Conservation (phyloP, 768 basidiomycete genomes). For the Mycena vulgaris region DNA sequence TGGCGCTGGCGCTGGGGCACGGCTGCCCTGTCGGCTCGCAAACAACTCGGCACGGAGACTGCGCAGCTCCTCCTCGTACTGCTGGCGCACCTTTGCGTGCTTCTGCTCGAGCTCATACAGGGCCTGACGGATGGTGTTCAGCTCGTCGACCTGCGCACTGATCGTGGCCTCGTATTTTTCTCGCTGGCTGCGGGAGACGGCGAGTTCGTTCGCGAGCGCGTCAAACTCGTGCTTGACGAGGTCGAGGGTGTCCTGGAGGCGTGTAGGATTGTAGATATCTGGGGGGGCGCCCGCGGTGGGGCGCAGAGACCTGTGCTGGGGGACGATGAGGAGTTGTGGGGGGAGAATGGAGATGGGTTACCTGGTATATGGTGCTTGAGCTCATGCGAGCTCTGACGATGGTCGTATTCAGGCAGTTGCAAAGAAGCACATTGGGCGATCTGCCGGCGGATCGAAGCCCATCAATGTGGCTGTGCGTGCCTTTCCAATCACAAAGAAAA, state of each 20-base stretch:
- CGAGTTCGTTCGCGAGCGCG: conserved; percentile 23
- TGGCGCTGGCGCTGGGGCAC: neutral
- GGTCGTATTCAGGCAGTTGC: neutral
- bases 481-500: too few species aligned
- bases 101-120: conserved; percentile 93
- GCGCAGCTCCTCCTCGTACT: conserved; percentile 89
- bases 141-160: conserved; percentile 87
- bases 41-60: conserved; percentile 82
- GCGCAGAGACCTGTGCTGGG: conserved; percentile 27
- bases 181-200: conserved; percentile 18
- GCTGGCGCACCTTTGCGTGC: conserved; percentile 87
- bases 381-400: neutral
- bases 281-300: conserved; percentile 13
- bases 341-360: neutral
- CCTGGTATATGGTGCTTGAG: conserved; percentile 25
- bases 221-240: conserved; percentile 34
- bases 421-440: too few species aligned
- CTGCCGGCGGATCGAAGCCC: neutral
- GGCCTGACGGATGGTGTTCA: conserved; percentile 89
- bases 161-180: conserved; percentile 59
- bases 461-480: neutral
- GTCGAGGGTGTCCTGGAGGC: conserved; percentile 33
- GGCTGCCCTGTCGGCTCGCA: conserved; percentile 56
- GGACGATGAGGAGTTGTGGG: neutral
- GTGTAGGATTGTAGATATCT: conserved; percentile 27